A percentile compares a stretch with the other conserved stretches of the same genome.
These are phyloP conservation scores for Sclerotinia subarctica DNA, from an alignment of 2,329 filamentous ascomycete species.

Conservation along the genomic window DNA sequence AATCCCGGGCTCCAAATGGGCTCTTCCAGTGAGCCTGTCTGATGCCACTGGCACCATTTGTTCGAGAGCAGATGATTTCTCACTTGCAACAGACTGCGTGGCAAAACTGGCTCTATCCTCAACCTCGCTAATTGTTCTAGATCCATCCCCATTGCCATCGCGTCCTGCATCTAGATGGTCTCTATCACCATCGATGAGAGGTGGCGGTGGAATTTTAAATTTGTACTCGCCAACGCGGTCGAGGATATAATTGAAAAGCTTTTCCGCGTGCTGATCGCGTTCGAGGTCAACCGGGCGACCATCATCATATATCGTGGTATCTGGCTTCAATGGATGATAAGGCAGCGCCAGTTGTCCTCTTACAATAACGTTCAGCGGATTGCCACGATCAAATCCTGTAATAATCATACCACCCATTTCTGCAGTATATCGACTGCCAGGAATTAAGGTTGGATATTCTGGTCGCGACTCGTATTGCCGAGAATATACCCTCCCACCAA, in stretches of 20 bases:
- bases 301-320: slow-evolving; percentile 85
- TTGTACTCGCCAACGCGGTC: slow-evolving; percentile 90
- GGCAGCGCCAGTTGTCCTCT: slow-evolving; percentile 84
- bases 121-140: slow-evolving; percentile 67
- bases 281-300: slow-evolving; percentile 73
- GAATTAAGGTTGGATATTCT: slow-evolving; percentile 52
- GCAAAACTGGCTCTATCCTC: slow-evolving; percentile 62
- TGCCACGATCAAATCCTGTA: slow-evolving; percentile 92
- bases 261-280: slow-evolving; percentile 81
- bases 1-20: slow-evolving; percentile 67
- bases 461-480: slow-evolving; percentile 59
- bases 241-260: slow-evolving; percentile 90
- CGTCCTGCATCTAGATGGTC: slow-evolving; percentile 78
- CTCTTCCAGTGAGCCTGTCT: slow-evolving; percentile 67
- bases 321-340: slow-evolving; percentile 76
- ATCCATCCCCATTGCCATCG: slow-evolving; percentile 69
- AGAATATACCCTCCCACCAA: slow-evolving; percentile 93
- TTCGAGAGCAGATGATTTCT: slow-evolving; percentile 31
- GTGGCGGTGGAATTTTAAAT: slow-evolving; percentile 66
- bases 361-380: slow-evolving; percentile 87
- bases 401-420: slow-evolving; percentile 99
- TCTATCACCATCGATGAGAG: slow-evolving; percentile 77
- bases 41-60: slow-evolving; percentile 62
- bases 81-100: slow-evolving; percentile 50
- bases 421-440: slow-evolving; percentile 69